These are phyloP conservation scores for Echeveria elegans DNA, from an alignment of 164 flowering plant species.

Conservation along the genomic window DNA sequence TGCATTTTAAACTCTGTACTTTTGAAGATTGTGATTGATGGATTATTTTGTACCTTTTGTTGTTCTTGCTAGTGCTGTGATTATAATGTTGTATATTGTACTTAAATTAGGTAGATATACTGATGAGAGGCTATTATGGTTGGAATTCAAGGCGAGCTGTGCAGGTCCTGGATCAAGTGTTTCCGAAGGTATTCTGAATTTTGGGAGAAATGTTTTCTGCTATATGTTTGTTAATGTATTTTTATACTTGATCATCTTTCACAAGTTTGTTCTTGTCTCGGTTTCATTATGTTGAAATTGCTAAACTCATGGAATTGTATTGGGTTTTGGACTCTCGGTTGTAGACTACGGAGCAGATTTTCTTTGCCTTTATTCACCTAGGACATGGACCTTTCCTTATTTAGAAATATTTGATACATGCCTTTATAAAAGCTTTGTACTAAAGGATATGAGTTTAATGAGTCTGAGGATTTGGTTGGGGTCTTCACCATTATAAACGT, in stretches of 20 bases:
- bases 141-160: conserved; percentile 91
- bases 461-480: not conserved
- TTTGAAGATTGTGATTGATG: not conserved
- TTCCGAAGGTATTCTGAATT: conserved; percentile 42
- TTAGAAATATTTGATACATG: not conserved
- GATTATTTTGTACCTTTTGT: not conserved
- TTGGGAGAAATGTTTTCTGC: not conserved
- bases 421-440: not conserved
- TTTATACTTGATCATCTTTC: not conserved
- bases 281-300: not conserved
- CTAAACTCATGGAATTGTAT: not conserved
- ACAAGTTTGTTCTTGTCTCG: not conserved
- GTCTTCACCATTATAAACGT: not conserved
- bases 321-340: not conserved
- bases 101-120: conserved; percentile 60
- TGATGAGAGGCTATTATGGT: conserved; percentile 68
- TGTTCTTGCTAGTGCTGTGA: not conserved
- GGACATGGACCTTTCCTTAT: no score
- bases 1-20: no score
- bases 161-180: conserved; percentile 61
- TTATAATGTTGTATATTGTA: not conserved
- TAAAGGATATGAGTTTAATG: not conserved
- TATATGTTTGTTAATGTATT: not conserved
- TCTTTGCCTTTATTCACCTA: no score
- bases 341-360: not conserved